phyloP scores from a whole-genome alignment of 2,329 filamentous ascomycete species.

The Fusarium beomiforme region DNA sequence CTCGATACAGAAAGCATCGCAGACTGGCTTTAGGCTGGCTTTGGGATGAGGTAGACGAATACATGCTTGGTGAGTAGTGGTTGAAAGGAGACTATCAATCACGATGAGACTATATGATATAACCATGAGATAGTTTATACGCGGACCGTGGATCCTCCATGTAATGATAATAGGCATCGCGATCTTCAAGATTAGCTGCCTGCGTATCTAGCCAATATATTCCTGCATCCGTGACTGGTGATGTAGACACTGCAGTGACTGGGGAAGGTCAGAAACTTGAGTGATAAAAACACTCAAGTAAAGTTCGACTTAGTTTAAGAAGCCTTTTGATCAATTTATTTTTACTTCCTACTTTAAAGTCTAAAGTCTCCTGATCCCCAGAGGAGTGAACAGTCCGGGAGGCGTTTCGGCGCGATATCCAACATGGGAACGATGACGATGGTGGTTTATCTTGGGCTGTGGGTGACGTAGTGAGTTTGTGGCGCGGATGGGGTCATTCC shows the following conservation, averaged over 20 bases:
- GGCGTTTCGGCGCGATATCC: slow-evolving; percentile 5
- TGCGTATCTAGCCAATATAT: background rate
- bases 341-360: too few relatives aligned
- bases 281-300: too few relatives aligned
- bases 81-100: background rate
- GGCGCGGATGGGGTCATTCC: slow-evolving; percentile 29
- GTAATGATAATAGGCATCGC: background rate
- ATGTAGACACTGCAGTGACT: slow-evolving; percentile 24
- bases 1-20: slow-evolving; percentile 18
- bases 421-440: slow-evolving; percentile 32
- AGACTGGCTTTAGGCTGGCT: background rate
- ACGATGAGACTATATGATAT: background rate
- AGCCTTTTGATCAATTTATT: too few relatives aligned
- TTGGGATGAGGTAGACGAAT: background rate
- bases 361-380: too few relatives aligned
- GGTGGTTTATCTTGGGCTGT: slow-evolving; percentile 6
- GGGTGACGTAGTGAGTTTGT: slow-evolving; percentile 40
- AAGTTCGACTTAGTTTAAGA: too few relatives aligned
- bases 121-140: background rate
- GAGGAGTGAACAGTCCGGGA: slow-evolving; percentile 12
- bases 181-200: background rate
- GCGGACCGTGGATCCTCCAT: background rate
- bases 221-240: slow-evolving; percentile 1
- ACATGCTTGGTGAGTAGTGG: background rate
- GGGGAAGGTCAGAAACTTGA: too few relatives aligned